These are phyloP conservation scores for Vitis hybrid DNA, from an alignment of 177 flowering plant genomes.

Conservation along the genomic window DNA sequence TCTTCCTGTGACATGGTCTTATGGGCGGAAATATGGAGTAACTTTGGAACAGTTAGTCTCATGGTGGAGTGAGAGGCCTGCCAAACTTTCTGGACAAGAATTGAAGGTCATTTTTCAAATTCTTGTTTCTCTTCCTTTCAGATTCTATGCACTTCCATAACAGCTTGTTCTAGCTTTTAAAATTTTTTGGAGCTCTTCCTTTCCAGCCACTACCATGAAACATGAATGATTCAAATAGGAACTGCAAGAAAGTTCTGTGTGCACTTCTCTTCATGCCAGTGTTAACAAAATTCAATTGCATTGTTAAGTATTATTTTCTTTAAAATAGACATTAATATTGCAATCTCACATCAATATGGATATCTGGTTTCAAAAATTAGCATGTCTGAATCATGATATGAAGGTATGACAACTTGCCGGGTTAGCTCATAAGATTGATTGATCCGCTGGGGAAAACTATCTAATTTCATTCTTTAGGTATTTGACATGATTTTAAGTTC, in stretches of 20 bases:
- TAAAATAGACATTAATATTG: background rate
- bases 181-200: background rate
- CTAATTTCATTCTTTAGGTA: background rate
- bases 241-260: background rate
- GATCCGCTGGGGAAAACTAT: background rate
- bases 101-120: constrained; percentile 49
- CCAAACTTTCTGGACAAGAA: constrained; percentile 79
- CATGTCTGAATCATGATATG: background rate
- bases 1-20: constrained; percentile 94
- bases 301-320: background rate
- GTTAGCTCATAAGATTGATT: background rate
- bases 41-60: constrained; percentile 69
- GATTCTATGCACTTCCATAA: background rate
- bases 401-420: background rate
- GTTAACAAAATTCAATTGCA: background rate
- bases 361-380: background rate
- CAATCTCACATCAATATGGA: no score
- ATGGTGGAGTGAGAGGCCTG: constrained; percentile 96
- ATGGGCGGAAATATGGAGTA: constrained; percentile 69
- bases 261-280: background rate
- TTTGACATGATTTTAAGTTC: no score
- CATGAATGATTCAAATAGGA: background rate
- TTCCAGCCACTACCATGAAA: background rate
- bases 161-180: background rate
- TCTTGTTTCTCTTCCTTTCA: background rate